Base-by-base conservation (phyloP, 345 rosid genomes). In the Lepidium aucheri region DNA sequence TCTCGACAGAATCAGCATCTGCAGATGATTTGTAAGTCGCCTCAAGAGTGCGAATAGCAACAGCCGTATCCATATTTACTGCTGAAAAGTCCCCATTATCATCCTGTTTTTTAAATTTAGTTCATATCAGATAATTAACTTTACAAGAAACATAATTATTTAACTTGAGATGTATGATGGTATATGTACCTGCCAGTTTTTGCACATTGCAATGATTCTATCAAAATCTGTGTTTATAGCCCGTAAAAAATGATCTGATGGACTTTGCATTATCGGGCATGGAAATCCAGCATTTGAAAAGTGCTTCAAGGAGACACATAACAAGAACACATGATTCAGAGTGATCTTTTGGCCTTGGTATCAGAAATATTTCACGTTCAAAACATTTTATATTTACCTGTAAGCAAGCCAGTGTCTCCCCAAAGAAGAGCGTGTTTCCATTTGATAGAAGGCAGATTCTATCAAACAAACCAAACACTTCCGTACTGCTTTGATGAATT, bases 211-310 rank as follows among this genome's bases (percentile, higher is more conserved):
- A 74, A 95, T 95, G 60, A 95, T 91, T 81, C 97, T 84, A 81
- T 95, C 99, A 34, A 95, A 95, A 70, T 95, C 99, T 2, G 97
- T 91, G 84, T 95, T 95, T 74, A 95, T 89, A 12, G 97, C 97
- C 38, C 99, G 93, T 69, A 95, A 79, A 60, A 95, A 91, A 77
- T 95, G 99, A 83, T 95, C 99, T 0, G 99, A 90, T 60, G 99
- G 99, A 75, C 99, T 95, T 91, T 95, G 99, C 99, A 95, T 95
- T 56, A 95, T 95, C 4, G 99, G 99, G 76, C 99, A 95, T 56
- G 99, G 99, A 74, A 95, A 95, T 82, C 99, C 99, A 67, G 97
- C 99, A 79, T 91, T 95, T 43, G 99, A 89, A 76, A 95, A 95
- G 72, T 91, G 99, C 99, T 95, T 69, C 84, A 82, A 58, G 53